A percentile compares a stretch with the other conserved stretches of the same genome.
These are phyloP conservation scores for Astragalus glycyphyllos DNA, from an alignment of 306 rosid genomes.

Conservation along the genomic window DNA sequence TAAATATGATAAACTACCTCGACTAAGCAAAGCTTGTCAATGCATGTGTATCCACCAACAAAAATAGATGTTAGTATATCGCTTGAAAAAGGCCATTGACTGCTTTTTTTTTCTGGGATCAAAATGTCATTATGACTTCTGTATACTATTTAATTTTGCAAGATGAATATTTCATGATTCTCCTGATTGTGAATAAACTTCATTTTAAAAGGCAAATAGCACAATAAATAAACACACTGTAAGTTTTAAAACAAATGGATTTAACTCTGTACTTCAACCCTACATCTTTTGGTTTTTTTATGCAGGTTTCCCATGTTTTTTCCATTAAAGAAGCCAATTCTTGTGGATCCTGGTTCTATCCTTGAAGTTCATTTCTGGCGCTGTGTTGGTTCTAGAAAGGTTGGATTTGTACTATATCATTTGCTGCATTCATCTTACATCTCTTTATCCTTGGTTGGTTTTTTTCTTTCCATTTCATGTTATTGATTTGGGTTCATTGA, in stretches of 20 bases:
- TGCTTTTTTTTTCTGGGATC: no score
- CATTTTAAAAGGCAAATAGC: background rate
- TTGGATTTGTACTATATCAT: slow-evolving; percentile 28
- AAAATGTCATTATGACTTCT: background rate
- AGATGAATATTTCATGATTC: background rate
- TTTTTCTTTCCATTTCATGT: slow-evolving; percentile 4
- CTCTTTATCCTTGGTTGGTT: background rate
- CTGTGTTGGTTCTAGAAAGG: slow-evolving; percentile 64
- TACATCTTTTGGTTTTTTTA: background rate
- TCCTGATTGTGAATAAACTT: background rate
- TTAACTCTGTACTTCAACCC: background rate
- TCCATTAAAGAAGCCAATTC: slow-evolving; percentile 63
- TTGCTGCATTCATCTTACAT: background rate
- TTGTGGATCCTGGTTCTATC: slow-evolving; percentile 53
- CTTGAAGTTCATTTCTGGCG: slow-evolving; percentile 78
- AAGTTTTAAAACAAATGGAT: background rate
- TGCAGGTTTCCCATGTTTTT: slow-evolving; percentile 76
- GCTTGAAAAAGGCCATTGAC: no score
- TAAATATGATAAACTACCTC: no score
- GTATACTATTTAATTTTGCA: background rate
- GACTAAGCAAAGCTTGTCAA: background rate
- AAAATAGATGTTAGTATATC: background rate
- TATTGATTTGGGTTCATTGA: background rate
- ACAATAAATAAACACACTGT: background rate
- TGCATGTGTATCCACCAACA: no score